Conservation (phyloP, 768 basidiomycete genomes). For the Lyophyllum decastes region DNA sequence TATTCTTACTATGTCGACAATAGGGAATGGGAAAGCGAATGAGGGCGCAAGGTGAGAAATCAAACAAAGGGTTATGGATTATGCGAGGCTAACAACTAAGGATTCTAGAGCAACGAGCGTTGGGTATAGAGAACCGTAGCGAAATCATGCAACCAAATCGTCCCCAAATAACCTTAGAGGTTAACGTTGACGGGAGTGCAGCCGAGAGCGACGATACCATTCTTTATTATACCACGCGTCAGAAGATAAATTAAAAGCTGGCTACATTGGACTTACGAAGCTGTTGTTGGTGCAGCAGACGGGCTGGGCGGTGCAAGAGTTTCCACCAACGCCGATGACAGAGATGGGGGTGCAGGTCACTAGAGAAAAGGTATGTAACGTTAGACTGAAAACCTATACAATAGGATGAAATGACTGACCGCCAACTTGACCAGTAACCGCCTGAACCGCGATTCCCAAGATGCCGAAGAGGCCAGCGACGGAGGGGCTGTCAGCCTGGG, state of each 20-base stretch:
- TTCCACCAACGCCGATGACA: neutral
- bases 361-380: too few species aligned
- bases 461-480: neutral
- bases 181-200: neutral
- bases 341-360: neutral
- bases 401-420: neutral
- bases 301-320: neutral
- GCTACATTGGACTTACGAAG: neutral
- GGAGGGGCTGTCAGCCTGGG: neutral
- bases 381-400: too few species aligned
- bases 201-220: neutral
- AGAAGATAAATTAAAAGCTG: neutral
- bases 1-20: too few species aligned
- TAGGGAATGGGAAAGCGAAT: too few species aligned
- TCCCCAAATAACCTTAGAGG: neutral
- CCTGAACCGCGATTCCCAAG: neutral
- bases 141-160: too few species aligned
- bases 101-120: too few species aligned
- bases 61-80: too few species aligned
- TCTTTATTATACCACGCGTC: neutral
- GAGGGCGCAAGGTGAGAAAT: too few species aligned
- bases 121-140: too few species aligned
- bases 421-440: neutral
- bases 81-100: too few species aligned
- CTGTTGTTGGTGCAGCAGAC: neutral